These are phyloP conservation scores for Achaetomium macrosporum DNA, from an alignment of 2,329 filamentous ascomycete genomes.

Conservation along the genomic window DNA sequence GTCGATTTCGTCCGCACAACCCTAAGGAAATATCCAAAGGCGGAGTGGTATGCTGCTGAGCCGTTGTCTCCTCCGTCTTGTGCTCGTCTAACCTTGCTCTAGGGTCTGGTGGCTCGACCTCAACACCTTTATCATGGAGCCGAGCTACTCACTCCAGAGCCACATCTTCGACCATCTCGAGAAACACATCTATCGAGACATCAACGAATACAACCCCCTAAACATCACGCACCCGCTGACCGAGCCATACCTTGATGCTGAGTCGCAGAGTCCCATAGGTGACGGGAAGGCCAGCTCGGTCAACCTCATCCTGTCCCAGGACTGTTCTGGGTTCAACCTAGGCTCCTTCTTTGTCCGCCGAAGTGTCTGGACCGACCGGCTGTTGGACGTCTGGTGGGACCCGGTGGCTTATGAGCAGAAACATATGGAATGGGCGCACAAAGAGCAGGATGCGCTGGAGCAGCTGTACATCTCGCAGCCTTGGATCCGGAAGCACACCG, in stretches of 20 bases:
- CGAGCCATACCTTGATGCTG: slow-evolving; percentile 67
- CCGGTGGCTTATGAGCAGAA: slow-evolving; percentile 96
- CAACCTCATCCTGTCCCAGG: slow-evolving; percentile 83
- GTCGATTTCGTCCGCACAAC: slow-evolving; percentile 86
- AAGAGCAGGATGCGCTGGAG: slow-evolving; percentile 93
- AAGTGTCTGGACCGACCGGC: slow-evolving; percentile 80
- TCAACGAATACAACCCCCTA: slow-evolving; percentile 91
- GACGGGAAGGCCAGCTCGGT: slow-evolving; percentile 74
- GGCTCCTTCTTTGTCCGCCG: slow-evolving; percentile 90
- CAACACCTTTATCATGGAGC: slow-evolving; percentile 98
- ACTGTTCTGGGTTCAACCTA: slow-evolving; percentile 93
- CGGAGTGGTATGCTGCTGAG: slow-evolving; percentile 70
- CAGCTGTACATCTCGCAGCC: slow-evolving; percentile 87
- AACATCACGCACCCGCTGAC: slow-evolving; percentile 83
- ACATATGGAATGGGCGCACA: slow-evolving; percentile 99
- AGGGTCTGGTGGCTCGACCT: slow-evolving; percentile 99
- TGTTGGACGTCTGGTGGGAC: slow-evolving; percentile 98
- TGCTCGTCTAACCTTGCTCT: slow-evolving; percentile 22
- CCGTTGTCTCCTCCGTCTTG: neutral
- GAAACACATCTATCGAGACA: slow-evolving; percentile 80
- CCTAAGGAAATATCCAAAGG: slow-evolving; percentile 88
- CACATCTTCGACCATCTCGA: slow-evolving; percentile 83
- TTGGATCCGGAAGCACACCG: slow-evolving; percentile 84
- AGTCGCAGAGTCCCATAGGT: slow-evolving; percentile 65
- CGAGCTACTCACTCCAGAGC: slow-evolving; percentile 77